Conservation (phyloP, 306 rosid species). For the Quercus wislizeni region DNA sequence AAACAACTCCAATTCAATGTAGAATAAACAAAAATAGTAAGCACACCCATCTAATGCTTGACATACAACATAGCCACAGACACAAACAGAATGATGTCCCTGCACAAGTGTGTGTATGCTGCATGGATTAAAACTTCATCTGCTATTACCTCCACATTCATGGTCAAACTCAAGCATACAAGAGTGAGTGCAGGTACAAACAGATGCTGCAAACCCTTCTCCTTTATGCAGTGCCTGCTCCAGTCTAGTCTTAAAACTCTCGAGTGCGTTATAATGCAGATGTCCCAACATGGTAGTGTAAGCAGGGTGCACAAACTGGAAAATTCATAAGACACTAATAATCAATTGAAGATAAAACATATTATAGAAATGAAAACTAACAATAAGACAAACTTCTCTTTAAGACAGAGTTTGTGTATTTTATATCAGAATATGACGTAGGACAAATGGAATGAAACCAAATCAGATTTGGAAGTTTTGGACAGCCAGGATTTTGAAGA, state of each 20-base stretch:
- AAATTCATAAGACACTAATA: constrained; percentile 23
- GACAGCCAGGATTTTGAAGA: too few species aligned
- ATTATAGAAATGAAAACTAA: not conserved
- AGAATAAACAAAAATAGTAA: not conserved
- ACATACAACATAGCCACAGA: not conserved
- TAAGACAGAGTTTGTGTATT: not conserved
- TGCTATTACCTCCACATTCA: constrained; percentile 63
- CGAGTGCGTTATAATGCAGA: constrained; percentile 53
- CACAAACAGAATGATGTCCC: not conserved
- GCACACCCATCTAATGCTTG: not conserved
- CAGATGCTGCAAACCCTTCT: constrained; percentile 73
- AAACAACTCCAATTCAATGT: not conserved
- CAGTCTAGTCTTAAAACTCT: constrained; percentile 56
- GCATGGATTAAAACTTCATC: constrained; percentile 10
- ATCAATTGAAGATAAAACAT: constrained; percentile 3
- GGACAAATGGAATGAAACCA: not conserved
- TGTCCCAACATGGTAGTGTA: constrained; percentile 66
- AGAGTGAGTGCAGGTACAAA: constrained; percentile 34
- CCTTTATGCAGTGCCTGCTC: constrained; percentile 64
- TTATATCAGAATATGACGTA: not conserved
- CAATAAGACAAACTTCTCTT: not conserved
- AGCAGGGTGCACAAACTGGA: constrained; percentile 70
- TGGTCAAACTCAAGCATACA: constrained; percentile 60
- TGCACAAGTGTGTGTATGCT: not conserved
- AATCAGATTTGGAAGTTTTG: constrained; percentile 3